Evolutionary conservation across 2,329 filamentous ascomycete genomes (phyloP), one percentile per base, ranked within the genome.

Genomic region (Podosphaera xanthii): DNA sequence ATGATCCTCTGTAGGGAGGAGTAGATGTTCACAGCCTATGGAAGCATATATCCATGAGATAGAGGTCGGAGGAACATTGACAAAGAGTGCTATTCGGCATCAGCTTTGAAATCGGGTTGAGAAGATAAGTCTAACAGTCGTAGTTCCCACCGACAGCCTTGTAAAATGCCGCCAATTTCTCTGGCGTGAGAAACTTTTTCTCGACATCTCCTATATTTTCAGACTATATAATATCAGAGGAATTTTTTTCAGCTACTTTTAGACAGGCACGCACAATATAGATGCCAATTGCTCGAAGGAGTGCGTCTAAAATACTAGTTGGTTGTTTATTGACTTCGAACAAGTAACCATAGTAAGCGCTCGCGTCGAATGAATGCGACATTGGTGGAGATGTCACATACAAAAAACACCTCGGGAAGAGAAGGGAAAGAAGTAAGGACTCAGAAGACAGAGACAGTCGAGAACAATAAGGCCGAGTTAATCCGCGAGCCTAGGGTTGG

Each of bases 1-100:
- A 62, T 87, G 80, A 46, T 81, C 78, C 55, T 71, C 70, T 1
- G 80, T 80, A 0, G 87, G 87, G 64, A 94, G 86, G 35, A 97
- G 76, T 57, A 82, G 83, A 72, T 97, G 91, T 66, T 89, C 86
- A 69, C 91, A 96, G 65, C 91, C 92, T 58, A 94, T 80, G 6
- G 86, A 86, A 67, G 88, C 86, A 76, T 94, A 97, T 63, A 96
- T 92, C 72, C 88, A 94, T 35, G 90, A 92, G 62, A 98, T 82
- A 50, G 84, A 83, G 44, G 81, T 74, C 61, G 83, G 73, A 30
- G 85, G 82, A 40, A 85, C 87, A 2, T 83, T 77, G 49, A 91
- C 75, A 70, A 97, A 97, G 59, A 97, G 79, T 33, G 77, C 79
- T 81, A 64, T 61, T 40, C 10, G 36, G 36, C 61, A 60, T 64